These are phyloP conservation scores for Podospora tetraspora DNA, from an alignment of 495 filamentous ascomycete genomes.

Conservation along the genomic window DNA sequence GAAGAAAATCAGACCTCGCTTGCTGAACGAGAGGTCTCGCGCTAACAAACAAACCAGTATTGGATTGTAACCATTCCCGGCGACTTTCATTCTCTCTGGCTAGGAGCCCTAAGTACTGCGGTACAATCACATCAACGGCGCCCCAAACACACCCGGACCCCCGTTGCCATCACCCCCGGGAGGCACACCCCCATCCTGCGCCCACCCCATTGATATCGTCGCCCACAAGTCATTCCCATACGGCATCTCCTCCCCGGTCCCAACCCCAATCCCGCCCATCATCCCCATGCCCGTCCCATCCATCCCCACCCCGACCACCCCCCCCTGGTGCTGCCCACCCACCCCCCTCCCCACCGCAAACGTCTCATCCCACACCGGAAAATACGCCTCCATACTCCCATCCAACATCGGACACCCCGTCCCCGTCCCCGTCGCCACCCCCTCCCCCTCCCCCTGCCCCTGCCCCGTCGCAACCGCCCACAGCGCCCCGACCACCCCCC, in stretches of 20 bases:
- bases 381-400: slow-evolving; percentile 38
- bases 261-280: neutral
- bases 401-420: slow-evolving; percentile 43
- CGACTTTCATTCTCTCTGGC: too few species aligned
- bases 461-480: slow-evolving; percentile 6
- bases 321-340: neutral
- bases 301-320: neutral
- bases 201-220: slow-evolving; percentile 36
- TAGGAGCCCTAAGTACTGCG: too few species aligned
- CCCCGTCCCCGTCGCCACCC: neutral
- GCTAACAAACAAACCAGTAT: too few species aligned
- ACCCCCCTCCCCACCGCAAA: slow-evolving; percentile 7
- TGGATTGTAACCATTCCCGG: too few species aligned
- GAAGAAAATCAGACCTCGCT: too few species aligned
- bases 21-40: too few species aligned
- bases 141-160: neutral
- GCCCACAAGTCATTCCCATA: slow-evolving; percentile 31
- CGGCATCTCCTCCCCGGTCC: neutral
- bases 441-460: neutral
- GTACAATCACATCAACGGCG: neutral
- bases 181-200: slow-evolving; percentile 6
- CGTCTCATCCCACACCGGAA: slow-evolving; percentile 39
- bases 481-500: neutral
- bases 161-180: neutral
- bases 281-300: neutral